phyloP scores from a whole-genome alignment of 208 protist genomes.

The Trypanosoma cruzi region DNA sequence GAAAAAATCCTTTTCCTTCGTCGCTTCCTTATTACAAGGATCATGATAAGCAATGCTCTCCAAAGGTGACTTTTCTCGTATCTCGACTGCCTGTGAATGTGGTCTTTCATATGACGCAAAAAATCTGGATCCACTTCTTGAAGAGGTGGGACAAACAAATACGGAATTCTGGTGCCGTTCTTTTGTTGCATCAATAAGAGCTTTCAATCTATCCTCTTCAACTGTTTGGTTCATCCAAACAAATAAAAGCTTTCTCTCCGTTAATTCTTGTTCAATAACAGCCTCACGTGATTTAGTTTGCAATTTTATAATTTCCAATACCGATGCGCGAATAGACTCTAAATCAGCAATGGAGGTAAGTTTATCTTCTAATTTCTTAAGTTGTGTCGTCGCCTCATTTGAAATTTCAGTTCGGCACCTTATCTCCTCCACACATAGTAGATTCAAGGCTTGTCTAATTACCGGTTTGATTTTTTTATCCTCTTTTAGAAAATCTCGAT shows the following conservation, averaged over 20 bases:
- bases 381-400: constrained; percentile 35
- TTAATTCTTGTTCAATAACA: constrained; percentile 48
- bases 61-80: constrained; percentile 3
- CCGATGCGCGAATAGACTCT: constrained; percentile 43
- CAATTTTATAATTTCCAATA: constrained; percentile 52
- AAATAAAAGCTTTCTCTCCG: constrained; percentile 41
- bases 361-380: constrained; percentile 33
- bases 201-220: constrained; percentile 36
- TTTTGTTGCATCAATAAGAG: constrained; percentile 23
- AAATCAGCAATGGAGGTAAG: constrained; percentile 40
- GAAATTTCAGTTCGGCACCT: constrained; percentile 37
- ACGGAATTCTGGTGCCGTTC: constrained; percentile 3
- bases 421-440: constrained; percentile 44
- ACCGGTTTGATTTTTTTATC: constrained; percentile 32
- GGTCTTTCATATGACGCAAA: neutral
- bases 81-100: neutral
- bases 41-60: neutral
- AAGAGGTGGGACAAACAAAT: constrained; percentile 1
- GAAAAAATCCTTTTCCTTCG: neutral
- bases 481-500: neutral
- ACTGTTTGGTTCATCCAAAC: constrained; percentile 45
- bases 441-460: constrained; percentile 48
- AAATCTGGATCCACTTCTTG: neutral
- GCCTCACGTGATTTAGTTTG: constrained; percentile 37
- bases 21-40: neutral